Conservation (phyloP, 495 filamentous ascomycete species). For the Melanomma pulvis-pyrius region DNA sequence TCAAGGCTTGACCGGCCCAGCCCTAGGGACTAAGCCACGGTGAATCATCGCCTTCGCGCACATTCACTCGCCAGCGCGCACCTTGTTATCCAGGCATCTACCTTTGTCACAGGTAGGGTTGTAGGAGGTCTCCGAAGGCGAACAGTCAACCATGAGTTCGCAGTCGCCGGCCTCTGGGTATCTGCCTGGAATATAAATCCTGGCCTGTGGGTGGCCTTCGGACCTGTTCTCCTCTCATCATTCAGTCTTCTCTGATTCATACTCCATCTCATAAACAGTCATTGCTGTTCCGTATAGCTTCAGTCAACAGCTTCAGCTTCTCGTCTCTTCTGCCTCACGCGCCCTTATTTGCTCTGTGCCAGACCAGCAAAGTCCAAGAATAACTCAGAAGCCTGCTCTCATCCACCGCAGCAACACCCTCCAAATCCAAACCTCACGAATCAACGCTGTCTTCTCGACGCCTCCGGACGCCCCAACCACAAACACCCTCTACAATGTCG, state of each 20-base stretch:
- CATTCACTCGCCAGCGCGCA: constrained; percentile 30
- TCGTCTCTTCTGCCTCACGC: constrained; percentile 9
- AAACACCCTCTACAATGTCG: constrained; percentile 28
- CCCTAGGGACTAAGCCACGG: constrained; percentile 19
- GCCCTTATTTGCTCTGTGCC: constrained; percentile 20
- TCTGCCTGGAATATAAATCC: constrained; percentile 36
- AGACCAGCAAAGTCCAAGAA: constrained; percentile 5
- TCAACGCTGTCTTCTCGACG: constrained; percentile 11
- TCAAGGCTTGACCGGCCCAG: constrained; percentile 20
- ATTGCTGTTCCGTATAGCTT: constrained; percentile 15
- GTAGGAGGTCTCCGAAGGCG: constrained; percentile 20
- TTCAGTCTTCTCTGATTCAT: constrained; percentile 12
- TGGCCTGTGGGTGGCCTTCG: not conserved
- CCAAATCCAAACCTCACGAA: constrained; percentile 15
- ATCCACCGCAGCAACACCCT: constrained; percentile 9
- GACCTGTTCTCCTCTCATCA: constrained; percentile 19
- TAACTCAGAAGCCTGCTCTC: constrained; percentile 4
- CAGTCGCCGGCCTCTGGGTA: constrained; percentile 34
- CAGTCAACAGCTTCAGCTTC: constrained; percentile 10
- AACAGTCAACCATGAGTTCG: constrained; percentile 18
- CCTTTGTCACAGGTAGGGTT: constrained; percentile 13
- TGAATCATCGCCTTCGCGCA: constrained; percentile 33
- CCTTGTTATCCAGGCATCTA: constrained; percentile 34
- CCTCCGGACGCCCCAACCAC: constrained; percentile 21
- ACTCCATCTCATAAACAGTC: constrained; percentile 18